phyloP scores from a whole-genome alignment of 768 basidiomycete species.

The Trametes sanguinea region DNA sequence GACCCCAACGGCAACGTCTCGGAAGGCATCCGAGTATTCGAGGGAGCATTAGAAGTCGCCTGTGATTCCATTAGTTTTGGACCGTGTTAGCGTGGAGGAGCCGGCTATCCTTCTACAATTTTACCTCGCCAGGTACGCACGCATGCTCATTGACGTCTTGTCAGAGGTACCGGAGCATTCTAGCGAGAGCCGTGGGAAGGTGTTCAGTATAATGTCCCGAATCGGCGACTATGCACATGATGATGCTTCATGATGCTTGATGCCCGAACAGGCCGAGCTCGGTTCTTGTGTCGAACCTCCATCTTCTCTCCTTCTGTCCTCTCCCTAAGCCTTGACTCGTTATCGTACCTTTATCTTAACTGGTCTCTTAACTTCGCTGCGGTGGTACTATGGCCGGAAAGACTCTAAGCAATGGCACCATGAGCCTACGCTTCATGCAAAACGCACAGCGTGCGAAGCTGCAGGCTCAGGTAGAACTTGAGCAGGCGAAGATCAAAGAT shows the following conservation, averaged over 20 bases:
- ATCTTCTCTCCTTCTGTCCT: no score
- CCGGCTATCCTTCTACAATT: no score
- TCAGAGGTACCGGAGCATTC: not conserved
- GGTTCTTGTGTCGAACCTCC: not conserved
- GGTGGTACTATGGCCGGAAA: constrained; percentile 33
- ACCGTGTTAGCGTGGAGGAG: no score
- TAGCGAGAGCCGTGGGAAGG: not conserved
- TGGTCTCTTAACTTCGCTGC: not conserved
- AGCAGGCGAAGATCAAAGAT: constrained; percentile 58
- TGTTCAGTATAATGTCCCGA: not conserved
- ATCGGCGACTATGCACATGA: not conserved
- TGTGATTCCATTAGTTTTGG: no score
- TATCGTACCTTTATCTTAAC: not conserved
- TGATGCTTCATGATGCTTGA: not conserved
- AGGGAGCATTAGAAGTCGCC: no score
- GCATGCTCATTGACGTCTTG: not conserved
- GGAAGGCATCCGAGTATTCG: no score
- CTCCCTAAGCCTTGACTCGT: no score
- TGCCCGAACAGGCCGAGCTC: constrained; percentile 4
- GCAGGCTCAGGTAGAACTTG: constrained; percentile 48
- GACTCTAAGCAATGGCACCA: constrained; percentile 61
- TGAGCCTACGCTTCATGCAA: constrained; percentile 74
- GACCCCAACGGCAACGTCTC: no score
- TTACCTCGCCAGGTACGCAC: no score
- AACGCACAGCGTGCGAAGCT: constrained; percentile 62